Conservation (phyloP, 345 rosid genomes). For the Geranium brycei region DNA sequence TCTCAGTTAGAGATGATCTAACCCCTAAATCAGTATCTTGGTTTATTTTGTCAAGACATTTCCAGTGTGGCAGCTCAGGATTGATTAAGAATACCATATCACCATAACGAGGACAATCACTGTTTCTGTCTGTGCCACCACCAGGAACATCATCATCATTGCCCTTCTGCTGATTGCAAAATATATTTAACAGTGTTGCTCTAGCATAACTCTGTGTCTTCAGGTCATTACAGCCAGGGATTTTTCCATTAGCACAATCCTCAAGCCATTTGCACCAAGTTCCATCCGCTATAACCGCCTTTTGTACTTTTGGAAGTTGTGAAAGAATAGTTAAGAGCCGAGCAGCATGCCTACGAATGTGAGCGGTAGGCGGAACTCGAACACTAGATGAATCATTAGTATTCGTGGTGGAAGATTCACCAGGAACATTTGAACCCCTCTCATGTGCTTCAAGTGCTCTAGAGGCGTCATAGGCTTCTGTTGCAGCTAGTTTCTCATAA, state of each 20-base stretch:
- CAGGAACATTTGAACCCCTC: constrained; percentile 25
- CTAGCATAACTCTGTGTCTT: constrained; percentile 86
- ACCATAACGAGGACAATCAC: constrained; percentile 47
- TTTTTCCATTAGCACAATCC: constrained; percentile 72
- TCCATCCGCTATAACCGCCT: constrained; percentile 54
- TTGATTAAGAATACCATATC: constrained; percentile 71
- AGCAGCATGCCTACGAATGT: constrained; percentile 89
- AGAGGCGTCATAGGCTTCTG: constrained; percentile 90
- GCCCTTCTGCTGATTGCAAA: constrained; percentile 38
- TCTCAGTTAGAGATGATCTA: constrained; percentile 15
- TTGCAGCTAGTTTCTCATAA: constrained; percentile 81
- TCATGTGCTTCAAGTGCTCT: constrained; percentile 50
- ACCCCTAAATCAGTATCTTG: constrained; percentile 15
- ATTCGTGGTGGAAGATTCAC: constrained; percentile 32
- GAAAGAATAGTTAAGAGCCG: constrained; percentile 76
- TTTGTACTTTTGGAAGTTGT: constrained; percentile 60
- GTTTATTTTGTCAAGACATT: constrained; percentile 33
- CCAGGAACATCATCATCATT: constrained; percentile 3
- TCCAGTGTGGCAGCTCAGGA: constrained; percentile 85
- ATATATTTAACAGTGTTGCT: constrained; percentile 59
- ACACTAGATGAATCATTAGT: constrained; percentile 42
- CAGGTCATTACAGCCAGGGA: constrained; percentile 63
- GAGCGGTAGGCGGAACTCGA: constrained; percentile 81
- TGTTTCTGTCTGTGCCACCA: constrained; percentile 24
- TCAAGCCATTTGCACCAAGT: constrained; percentile 84